These are phyloP conservation scores for Chrysanthemum seticuspe DNA, from an alignment of 129 eudicot genomes.

Conservation along the genomic window DNA sequence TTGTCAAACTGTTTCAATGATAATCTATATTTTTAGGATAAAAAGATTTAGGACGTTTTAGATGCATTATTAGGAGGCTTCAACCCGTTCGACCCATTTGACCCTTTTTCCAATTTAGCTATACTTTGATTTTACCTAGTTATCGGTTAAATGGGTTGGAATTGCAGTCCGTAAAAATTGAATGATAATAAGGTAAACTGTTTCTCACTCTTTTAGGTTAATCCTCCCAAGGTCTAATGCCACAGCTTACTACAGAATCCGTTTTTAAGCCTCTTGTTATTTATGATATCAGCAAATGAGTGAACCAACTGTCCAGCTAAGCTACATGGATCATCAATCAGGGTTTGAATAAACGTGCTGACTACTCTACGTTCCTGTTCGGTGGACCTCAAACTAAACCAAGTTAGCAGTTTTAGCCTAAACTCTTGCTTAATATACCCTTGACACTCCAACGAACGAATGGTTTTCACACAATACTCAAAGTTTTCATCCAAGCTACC, in stretches of 20 bases:
- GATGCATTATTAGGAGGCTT: neutral
- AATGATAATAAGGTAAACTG: neutral
- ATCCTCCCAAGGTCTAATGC: slow-evolving; percentile 37
- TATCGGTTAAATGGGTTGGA: too few relatives aligned
- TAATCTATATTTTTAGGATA: too few relatives aligned
- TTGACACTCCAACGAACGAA: slow-evolving; percentile 78
- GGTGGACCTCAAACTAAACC: slow-evolving; percentile 92
- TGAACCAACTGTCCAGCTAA: slow-evolving; percentile 87
- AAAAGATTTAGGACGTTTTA: neutral
- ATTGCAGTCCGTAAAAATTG: slow-evolving; percentile 1
- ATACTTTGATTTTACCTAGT: too few relatives aligned
- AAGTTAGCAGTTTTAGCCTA: slow-evolving; percentile 77
- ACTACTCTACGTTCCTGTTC: slow-evolving; percentile 94
- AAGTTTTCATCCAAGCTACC: slow-evolving; percentile 73
- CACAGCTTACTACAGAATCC: slow-evolving; percentile 75
- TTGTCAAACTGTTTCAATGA: neutral
- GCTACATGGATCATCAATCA: slow-evolving; percentile 81
- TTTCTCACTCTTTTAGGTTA: slow-evolving; percentile 16
- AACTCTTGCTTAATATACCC: slow-evolving; percentile 79
- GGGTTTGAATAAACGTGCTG: slow-evolving; percentile 71
- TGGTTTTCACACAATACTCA: slow-evolving; percentile 79
- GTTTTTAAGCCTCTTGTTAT: slow-evolving; percentile 59
- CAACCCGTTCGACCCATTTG: neutral
- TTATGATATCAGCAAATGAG: slow-evolving; percentile 71
- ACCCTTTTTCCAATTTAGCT: neutral